Evolutionary conservation across 148 eudicot genomes (phyloP).

Genomic region (Bassia scoparia): DNA sequence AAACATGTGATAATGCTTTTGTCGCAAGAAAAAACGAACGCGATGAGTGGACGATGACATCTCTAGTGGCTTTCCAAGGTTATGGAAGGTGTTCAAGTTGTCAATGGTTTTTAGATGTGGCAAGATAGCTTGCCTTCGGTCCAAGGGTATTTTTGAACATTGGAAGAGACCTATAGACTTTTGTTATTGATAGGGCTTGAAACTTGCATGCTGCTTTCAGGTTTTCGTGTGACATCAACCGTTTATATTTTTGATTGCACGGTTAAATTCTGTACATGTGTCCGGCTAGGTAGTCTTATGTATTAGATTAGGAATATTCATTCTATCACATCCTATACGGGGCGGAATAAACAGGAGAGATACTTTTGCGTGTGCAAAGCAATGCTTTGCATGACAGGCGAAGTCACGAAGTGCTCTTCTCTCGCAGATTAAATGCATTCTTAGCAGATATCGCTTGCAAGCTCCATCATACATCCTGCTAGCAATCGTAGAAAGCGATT

Average conservation of each 20-base stretch:
- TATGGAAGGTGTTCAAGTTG: slow-evolving; percentile 57
- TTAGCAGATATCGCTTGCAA: slow-evolving; percentile 33
- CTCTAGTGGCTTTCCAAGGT: slow-evolving; percentile 37
- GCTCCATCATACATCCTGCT: slow-evolving; percentile 17
- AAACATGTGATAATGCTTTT: slow-evolving; percentile 10
- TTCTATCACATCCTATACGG: slow-evolving; percentile 53
- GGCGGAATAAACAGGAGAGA: slow-evolving; percentile 35
- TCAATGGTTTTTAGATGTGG: slow-evolving; percentile 79
- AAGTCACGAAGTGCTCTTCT: slow-evolving; percentile 30
- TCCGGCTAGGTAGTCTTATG: slow-evolving; percentile 73
- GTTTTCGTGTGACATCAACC: background rate
- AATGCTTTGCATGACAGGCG: slow-evolving; percentile 36
- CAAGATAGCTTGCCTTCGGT: slow-evolving; percentile 57
- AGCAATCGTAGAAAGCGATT: slow-evolving; percentile 1
- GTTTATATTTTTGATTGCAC: slow-evolving; percentile 9
- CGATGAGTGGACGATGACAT: slow-evolving; percentile 44
- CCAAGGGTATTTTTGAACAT: slow-evolving; percentile 55
- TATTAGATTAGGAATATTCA: slow-evolving; percentile 79
- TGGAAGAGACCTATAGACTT: slow-evolving; percentile 35
- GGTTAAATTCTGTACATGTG: slow-evolving; percentile 24
- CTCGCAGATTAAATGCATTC: slow-evolving; percentile 37
- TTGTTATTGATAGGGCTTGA: slow-evolving; percentile 35
- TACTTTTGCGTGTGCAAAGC: slow-evolving; percentile 33
- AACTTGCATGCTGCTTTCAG: slow-evolving; percentile 13
- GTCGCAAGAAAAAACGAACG: slow-evolving; percentile 53